These are phyloP conservation scores for Podospora comata DNA, from an alignment of 495 filamentous ascomycete species.

Conservation along the genomic window DNA sequence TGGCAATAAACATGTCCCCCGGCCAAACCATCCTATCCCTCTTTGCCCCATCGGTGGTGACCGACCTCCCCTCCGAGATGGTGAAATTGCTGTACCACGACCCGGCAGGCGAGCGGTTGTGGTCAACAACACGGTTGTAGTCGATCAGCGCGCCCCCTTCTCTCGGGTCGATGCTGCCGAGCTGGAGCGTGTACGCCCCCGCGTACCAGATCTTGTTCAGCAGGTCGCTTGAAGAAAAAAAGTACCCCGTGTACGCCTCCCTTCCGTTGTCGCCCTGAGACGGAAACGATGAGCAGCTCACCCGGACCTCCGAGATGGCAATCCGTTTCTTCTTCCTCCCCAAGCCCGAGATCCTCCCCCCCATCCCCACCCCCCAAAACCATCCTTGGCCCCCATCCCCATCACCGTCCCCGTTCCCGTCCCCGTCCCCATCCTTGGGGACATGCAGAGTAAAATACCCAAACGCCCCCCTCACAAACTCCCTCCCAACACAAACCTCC, in stretches of 20 bases:
- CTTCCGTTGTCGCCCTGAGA: conserved; percentile 30
- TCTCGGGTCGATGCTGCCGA: conserved; percentile 52
- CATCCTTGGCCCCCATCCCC: not conserved
- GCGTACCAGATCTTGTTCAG: conserved; percentile 61
- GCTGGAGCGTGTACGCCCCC: conserved; percentile 60
- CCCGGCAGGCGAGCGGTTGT: conserved; percentile 34
- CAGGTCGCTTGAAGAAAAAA: conserved; percentile 45
- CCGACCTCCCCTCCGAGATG: conserved; percentile 51
- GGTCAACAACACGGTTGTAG: conserved; percentile 36
- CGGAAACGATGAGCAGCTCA: conserved; percentile 40
- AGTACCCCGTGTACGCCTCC: conserved; percentile 48
- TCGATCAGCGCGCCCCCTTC: conserved; percentile 49
- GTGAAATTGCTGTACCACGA: conserved; percentile 46
- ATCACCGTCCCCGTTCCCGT: not conserved
- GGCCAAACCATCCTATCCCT: conserved; percentile 57
- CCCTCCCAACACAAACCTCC: conserved; percentile 30
- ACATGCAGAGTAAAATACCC: conserved; percentile 40
- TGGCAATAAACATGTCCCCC: conserved; percentile 49
- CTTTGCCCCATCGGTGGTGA: conserved; percentile 57
- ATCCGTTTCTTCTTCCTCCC: conserved; percentile 20
- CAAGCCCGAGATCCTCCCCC: conserved; percentile 21
- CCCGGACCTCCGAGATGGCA: conserved; percentile 29
- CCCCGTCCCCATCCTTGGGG: conserved; percentile 2
- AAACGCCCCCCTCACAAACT: conserved; percentile 38
- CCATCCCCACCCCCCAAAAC: conserved; percentile 4